phyloP scores from a whole-genome alignment of 306 rosid species.

The Fagus crenata region DNA sequence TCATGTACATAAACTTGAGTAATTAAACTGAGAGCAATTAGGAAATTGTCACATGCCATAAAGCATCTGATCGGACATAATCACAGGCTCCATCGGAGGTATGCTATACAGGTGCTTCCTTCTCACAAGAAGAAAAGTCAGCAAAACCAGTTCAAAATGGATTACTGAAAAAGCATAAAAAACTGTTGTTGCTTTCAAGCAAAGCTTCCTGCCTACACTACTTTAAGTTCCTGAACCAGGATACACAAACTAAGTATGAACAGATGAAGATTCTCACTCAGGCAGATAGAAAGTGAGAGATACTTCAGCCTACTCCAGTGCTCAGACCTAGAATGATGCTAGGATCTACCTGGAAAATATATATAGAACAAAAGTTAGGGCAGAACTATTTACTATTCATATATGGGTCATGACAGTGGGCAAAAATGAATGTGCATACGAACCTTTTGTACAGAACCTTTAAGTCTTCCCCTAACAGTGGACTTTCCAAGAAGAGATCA shows the following conservation, averaged over 20 bases:
- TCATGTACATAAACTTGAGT: too few species aligned
- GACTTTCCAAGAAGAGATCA: constrained; percentile 68
- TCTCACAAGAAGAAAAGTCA: not conserved
- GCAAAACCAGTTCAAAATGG: constrained; percentile 1
- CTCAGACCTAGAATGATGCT: constrained; percentile 10
- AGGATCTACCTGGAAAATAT: constrained; percentile 52
- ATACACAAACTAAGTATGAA: constrained; percentile 5
- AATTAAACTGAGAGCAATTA: not conserved
- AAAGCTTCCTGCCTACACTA: not conserved
- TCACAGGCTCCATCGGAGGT: not conserved
- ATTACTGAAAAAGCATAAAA: not conserved
- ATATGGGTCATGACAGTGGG: not conserved
- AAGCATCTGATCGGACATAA: not conserved
- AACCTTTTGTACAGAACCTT: constrained; percentile 77
- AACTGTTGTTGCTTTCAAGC: not conserved
- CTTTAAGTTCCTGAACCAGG: not conserved
- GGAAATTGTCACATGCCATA: not conserved
- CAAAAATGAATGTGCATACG: constrained; percentile 16
- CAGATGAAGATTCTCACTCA: constrained; percentile 2
- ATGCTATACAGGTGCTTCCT: not conserved
- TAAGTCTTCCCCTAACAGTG: constrained; percentile 53
- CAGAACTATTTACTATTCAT: constrained; percentile 1
- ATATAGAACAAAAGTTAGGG: constrained; percentile 27
- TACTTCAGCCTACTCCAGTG: constrained; percentile 1
- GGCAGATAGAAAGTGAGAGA: not conserved